phyloP scores from a whole-genome alignment of 352 stramenopile species.

The Phytophthora capsici region DNA sequence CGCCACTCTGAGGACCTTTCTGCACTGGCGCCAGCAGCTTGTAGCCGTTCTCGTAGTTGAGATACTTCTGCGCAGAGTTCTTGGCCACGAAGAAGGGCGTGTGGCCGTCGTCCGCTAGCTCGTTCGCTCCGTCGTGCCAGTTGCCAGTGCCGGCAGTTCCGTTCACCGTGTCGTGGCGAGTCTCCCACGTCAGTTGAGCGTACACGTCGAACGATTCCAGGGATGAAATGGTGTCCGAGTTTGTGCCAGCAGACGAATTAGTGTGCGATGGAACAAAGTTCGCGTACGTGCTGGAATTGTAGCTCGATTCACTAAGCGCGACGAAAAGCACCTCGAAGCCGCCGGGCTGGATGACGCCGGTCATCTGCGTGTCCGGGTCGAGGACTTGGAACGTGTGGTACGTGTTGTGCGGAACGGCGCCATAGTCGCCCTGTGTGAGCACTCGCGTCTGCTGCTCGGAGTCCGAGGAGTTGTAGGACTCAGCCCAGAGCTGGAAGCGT shows the following conservation, averaged over 20 bases:
- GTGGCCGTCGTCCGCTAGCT: slow-evolving; percentile 43
- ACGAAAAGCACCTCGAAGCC: slow-evolving; percentile 64
- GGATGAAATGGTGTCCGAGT: slow-evolving; percentile 43
- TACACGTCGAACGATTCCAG: slow-evolving; percentile 59
- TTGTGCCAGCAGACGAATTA: slow-evolving; percentile 39
- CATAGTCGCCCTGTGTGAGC: slow-evolving; percentile 60
- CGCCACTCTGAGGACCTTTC: slow-evolving; percentile 49
- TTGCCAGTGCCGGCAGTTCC: slow-evolving; percentile 49
- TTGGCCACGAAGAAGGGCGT: slow-evolving; percentile 65
- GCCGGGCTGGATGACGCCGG: slow-evolving; percentile 58
- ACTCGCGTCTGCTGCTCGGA: slow-evolving; percentile 51
- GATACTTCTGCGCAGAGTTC: slow-evolving; percentile 65
- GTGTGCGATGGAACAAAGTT: slow-evolving; percentile 46
- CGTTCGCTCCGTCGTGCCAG: slow-evolving; percentile 61
- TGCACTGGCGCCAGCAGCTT: slow-evolving; percentile 57
- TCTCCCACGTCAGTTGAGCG: slow-evolving; percentile 46
- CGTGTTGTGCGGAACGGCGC: slow-evolving; percentile 62
- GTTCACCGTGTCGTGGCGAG: slow-evolving; percentile 50
- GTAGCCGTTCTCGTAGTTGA: slow-evolving; percentile 62
- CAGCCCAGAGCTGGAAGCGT: slow-evolving; percentile 57
- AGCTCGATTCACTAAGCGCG: slow-evolving; percentile 45
- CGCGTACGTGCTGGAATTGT: slow-evolving; percentile 53
- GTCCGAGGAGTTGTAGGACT: slow-evolving; percentile 33
- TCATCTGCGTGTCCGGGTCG: slow-evolving; percentile 65
- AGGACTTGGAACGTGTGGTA: slow-evolving; percentile 66